Base-by-base conservation (phyloP, 331 rosid species). In the Spiraea crenata region DNA sequence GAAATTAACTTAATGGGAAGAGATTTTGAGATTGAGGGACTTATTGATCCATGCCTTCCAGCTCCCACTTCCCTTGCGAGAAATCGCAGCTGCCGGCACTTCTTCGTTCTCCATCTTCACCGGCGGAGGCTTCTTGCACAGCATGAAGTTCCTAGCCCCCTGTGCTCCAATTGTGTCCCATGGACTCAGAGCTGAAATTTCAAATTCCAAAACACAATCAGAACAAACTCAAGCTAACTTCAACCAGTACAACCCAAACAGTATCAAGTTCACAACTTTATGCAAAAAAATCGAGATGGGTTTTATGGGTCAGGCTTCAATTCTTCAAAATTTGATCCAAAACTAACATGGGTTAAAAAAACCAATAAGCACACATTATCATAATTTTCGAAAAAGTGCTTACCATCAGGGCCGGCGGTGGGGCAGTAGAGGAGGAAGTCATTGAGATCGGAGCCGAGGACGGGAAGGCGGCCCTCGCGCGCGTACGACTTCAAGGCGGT, bases 21-120 rank as follows among this genome's bases (percentile, higher is more conserved):
- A 84, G 69, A 93, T 70, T 74, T 86, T 93, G 31, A 82, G 70
- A 79, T 71, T 93, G 64, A 84, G 84, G 51, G 97, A 86, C 85
- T 87, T 93, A 56, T 93, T 87, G 80, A 93, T 81, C 97, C 99
- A 91, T 46, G 95, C 52, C 86, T 82, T 93, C 95, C 91, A 93
- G 54, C 87, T 87, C 63, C 91, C 96, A 59, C 66, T 54, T 7
- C 90, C 82, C 77, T 85, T 91, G 57, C 86, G 79, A 64, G 76
- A 19, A 39, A 76, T 60, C 48, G 74, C 0, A 40, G 63, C 48
- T 1, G 77, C 62, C 7, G 74, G 44, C 34, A 47, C 47, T 58
- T 46, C 78, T 38, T 68, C 67, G 31, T 61, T 76, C 9, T 17
- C 68, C 71, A 59, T 73, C 50, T 72, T 80, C 68, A 45, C 73